Evolutionary conservation across 2,329 filamentous ascomycete species (phyloP), one percentile per base, ranked within the genome.

Genomic region (Fusarium avenaceum): DNA sequence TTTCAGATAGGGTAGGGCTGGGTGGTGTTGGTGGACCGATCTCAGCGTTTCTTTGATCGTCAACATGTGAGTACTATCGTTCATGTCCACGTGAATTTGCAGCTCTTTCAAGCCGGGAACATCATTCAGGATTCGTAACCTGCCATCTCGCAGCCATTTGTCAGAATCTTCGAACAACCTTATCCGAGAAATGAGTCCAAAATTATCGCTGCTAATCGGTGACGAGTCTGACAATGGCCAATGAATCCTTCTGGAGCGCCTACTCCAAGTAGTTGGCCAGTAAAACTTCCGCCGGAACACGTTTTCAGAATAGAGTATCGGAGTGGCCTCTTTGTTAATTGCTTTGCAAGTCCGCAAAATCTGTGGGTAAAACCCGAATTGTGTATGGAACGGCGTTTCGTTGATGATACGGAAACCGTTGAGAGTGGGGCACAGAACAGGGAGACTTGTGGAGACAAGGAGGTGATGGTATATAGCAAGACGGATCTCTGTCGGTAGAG

Each of bases 401-500:
- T 28, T 28, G 0, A 65, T 5, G n/a, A 70, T 24, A 19, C 67
- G 67, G 20, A 68, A 55, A 4, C 20, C 32, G 6, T 39, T 26
- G 2, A 44, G 17, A 7, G 22, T 11, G 9, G 51, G 10, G 5
- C 48, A 38, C 4, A 70, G 7, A 8, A 55, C 39, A 6, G 53
- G 17, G 5, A 43, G 6, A 8, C 5, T 4, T 4, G 8, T 7
- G 9, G 51, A 64, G 19, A 45, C 7, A n/a, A 69, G 67, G 0
- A 69, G 67, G 1, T 49, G 14, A 10, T 40, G 50, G 17, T 68
- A 70, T 14, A 70, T 57, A 13, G n/a, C 19, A 10, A 70, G 54
- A 11, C 67, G 48, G 6, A 65, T 45, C 5, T 70, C 67, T 2
- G 20, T 17, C 6, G 67, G 63, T 0, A 70, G 20, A 3, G 20